Percentiles rank a stretch among this genome's conserved stretches.
Evolutionary conservation across 805 yeast genomes (phyloP).

Genomic region (Yarrowia deformans): DNA sequence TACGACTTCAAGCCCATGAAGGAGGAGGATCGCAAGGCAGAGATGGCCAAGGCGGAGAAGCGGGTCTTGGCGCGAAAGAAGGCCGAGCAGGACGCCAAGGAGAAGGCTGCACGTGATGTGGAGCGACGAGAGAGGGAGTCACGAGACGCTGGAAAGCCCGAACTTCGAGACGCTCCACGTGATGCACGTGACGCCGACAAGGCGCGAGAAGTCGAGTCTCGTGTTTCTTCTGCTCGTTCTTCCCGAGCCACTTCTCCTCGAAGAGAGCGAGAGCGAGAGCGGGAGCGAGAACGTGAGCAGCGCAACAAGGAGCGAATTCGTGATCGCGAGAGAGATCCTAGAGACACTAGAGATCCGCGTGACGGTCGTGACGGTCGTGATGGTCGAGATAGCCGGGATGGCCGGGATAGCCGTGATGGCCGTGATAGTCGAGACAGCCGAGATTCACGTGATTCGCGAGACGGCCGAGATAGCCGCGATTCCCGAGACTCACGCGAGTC

Average conservation of each 20-base stretch:
- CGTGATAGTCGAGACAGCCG: neutral
- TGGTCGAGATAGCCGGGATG: neutral
- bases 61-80: conserved; percentile 42
- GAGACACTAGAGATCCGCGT: conserved; percentile 22
- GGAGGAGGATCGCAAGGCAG: conserved; percentile 45
- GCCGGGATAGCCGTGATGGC: conserved; percentile 1
- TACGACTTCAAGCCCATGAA: conserved; percentile 44
- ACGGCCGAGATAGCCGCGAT: conserved; percentile 13
- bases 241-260: conserved; percentile 19
- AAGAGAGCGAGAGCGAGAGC: conserved; percentile 35
- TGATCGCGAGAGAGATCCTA: neutral
- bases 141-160: neutral
- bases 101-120: conserved; percentile 3
- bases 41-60: conserved; percentile 45
- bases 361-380: conserved; percentile 8
- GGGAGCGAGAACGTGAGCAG: conserved; percentile 29
- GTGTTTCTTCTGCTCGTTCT: conserved; percentile 1
- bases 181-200: neutral
- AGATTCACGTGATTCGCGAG: conserved; percentile 29
- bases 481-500: conserved; percentile 32
- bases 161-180: neutral
- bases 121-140: neutral
- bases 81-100: conserved; percentile 4
- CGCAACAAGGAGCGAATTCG: conserved; percentile 25
- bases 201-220: conserved; percentile 7